Base-by-base conservation (phyloP, 208 protist species). In the Cochliopodium minus region DNA sequence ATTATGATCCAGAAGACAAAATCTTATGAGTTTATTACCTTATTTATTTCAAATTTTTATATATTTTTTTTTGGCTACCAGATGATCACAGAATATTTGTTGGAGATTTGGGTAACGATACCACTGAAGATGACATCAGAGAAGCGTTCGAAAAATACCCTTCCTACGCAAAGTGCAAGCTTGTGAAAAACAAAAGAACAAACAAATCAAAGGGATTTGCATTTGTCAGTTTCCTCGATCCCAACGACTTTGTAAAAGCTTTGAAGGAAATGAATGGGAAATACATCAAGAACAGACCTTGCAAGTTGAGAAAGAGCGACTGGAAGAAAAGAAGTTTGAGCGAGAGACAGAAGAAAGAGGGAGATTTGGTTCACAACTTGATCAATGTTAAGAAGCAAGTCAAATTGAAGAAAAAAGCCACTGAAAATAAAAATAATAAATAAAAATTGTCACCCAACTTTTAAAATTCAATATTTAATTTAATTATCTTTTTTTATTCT, bases 191-290 rank as follows among this genome's bases (percentile, higher is more conserved):
- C 33, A 71, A 66, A 40, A 28, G 30, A 36, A 78, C 73, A 36
- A 11, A 30, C 28, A 81, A 80, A 43, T 56, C 63, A 9, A 78
- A 77, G 36, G 73, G 73, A n/a, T 78, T 78, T 66, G 73, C 73
- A 22, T 78, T 78, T 67, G 67, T 78, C 2, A 77, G 69, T 32
- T 81, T 78, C 33, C 17, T 43, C 40, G 68, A 72, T 38, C 10
- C 47, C 9, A 47, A 79, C 11, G 73, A 81, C 39, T 72, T 29
- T 35, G 22, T 79, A 4, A 38, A 47, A 20, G 73, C 73, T 28
- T 57, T 76, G 30, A 20, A 53, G 13, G 66, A 77, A 13, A 67
- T 79, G 56, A 43, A 79, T 23, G 71, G 71, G 25, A 71, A 75
- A 55, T 71, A 78, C 40, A 51, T 68, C 28, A 62, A 62, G 5